These are phyloP conservation scores for Globisporangium mamillatum DNA, from an alignment of 352 stramenopile genomes.

Conservation along the genomic window DNA sequence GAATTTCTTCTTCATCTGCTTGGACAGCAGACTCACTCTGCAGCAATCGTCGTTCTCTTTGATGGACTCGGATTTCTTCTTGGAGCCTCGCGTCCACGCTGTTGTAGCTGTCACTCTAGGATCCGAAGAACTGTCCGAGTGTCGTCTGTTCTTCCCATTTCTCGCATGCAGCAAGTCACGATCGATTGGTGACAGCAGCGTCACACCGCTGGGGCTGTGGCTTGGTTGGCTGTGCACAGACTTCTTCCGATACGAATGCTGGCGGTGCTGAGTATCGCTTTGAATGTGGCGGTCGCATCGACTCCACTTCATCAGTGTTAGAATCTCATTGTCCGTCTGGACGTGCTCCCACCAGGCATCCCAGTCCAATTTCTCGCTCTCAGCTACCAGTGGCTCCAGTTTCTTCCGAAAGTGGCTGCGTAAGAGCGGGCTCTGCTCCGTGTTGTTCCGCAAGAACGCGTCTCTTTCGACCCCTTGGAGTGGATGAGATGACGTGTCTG, in stretches of 20 bases:
- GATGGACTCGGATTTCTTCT: conserved; percentile 14
- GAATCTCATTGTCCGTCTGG: conserved; percentile 30
- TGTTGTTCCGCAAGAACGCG: conserved; percentile 8
- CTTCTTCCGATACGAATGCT: conserved; percentile 4
- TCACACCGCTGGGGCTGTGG: background rate
- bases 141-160: conserved; percentile 6
- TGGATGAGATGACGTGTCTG: conserved; percentile 5
- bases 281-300: conserved; percentile 9
- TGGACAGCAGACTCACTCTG: conserved; percentile 42
- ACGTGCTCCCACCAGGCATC: conserved; percentile 36
- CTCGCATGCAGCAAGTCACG: background rate
- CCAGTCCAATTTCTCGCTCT: conserved; percentile 26
- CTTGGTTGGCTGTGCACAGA: background rate
- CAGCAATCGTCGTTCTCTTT: conserved; percentile 16
- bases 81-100: background rate
- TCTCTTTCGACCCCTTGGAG: conserved; percentile 11
- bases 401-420: conserved; percentile 45
- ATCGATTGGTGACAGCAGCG: conserved; percentile 1
- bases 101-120: background rate
- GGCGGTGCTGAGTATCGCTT: background rate
- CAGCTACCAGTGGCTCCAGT: conserved; percentile 28
- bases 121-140: background rate
- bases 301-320: conserved; percentile 34
- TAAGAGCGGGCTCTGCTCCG: conserved; percentile 41
- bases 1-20: conserved; percentile 51